A percentile compares a stretch with the other conserved stretches of the same genome.
These are phyloP conservation scores for Lolium multiflorum DNA, from an alignment of 176 grass and related monocot species.

Conservation along the genomic window DNA sequence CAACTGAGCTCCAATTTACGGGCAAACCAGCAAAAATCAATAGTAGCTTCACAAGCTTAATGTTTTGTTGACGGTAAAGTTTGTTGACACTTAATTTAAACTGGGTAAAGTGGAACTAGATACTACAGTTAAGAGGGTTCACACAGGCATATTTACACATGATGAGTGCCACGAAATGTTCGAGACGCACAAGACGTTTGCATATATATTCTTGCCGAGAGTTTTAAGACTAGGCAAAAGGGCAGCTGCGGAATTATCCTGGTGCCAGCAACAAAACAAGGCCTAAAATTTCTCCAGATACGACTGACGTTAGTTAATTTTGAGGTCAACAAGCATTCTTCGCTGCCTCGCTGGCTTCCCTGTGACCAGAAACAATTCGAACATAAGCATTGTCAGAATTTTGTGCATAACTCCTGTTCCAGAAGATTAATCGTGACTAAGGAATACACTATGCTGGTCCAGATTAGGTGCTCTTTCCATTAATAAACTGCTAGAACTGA, in stretches of 20 bases:
- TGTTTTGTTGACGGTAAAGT: background rate
- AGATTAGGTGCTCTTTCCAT: background rate
- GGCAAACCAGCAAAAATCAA: background rate
- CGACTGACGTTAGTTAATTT: background rate
- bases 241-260: too few relatives aligned
- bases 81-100: background rate
- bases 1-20: too few relatives aligned
- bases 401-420: background rate
- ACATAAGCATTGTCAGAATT: background rate
- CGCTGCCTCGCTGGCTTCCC: background rate
- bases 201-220: background rate
- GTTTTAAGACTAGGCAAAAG: background rate
- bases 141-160: background rate
- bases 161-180: background rate
- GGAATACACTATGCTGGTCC: background rate
- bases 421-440: background rate
- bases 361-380: background rate
- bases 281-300: background rate
- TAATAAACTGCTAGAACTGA: background rate
- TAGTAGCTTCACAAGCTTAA: background rate
- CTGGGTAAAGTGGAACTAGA: background rate
- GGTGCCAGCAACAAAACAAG: constrained; percentile 2
- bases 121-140: background rate
- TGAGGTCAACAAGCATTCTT: background rate
- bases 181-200: background rate